Percentiles rank a stretch among this genome's conserved stretches.
phyloP scores from a whole-genome alignment of 192 early-diverging fungal genomes.

The Backusella tarrabulga region DNA sequence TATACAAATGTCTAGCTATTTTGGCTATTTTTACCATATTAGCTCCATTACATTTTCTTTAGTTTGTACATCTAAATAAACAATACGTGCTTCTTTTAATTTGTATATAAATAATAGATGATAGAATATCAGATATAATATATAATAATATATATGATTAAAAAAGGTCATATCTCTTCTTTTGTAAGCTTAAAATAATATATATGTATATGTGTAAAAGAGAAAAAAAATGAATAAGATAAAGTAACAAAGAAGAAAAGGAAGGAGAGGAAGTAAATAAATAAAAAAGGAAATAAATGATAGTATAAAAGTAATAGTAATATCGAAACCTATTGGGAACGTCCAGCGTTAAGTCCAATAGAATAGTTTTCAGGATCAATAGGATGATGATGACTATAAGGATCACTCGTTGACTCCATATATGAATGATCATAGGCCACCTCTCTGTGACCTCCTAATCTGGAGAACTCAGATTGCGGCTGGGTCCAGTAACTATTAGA shows the following conservation, averaged over 20 bases:
- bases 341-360: not conserved
- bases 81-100: not conserved
- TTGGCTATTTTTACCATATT: not conserved
- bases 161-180: not conserved
- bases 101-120: not conserved
- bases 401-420: constrained; percentile 3
- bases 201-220: not conserved
- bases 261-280: not conserved
- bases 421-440: not conserved
- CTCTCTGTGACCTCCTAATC: constrained; percentile 4
- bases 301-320: not conserved
- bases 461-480: not conserved
- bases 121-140: not conserved
- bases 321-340: not conserved
- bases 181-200: not conserved
- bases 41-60: not conserved
- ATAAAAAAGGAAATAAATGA: not conserved
- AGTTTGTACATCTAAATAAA: not conserved
- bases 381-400: not conserved
- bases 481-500: not conserved
- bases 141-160: not conserved
- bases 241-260: not conserved
- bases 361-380: constrained; percentile 2
- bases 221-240: not conserved
- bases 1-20: not conserved